Percentiles rank a stretch among this genome's conserved stretches.
Evolutionary conservation across 805 yeast species (phyloP).

Genomic region (Komagataella pastoris): DNA sequence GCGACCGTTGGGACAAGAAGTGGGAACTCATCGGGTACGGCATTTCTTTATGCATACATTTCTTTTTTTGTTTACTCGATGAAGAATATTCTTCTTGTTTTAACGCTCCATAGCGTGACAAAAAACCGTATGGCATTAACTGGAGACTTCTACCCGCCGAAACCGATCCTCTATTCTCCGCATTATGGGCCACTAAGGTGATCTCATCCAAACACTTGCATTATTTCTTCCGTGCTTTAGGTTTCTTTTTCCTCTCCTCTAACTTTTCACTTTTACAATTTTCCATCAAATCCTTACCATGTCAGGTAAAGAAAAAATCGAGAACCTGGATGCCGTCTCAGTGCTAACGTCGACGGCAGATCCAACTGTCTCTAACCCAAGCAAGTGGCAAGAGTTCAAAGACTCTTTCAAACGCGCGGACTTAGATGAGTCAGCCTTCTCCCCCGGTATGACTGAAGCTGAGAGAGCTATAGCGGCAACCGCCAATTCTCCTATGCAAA

Average conservation of each 20-base stretch:
- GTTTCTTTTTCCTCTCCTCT: background rate
- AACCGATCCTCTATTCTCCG: background rate
- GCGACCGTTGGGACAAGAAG: background rate
- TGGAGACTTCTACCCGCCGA: background rate
- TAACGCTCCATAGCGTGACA: background rate
- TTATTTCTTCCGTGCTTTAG: background rate
- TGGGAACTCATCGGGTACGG: background rate
- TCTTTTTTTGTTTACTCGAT: background rate
- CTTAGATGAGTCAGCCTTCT: slow-evolving; percentile 23
- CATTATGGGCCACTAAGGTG: background rate
- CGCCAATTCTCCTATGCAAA: slow-evolving; percentile 34
- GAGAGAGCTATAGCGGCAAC: slow-evolving; percentile 34
- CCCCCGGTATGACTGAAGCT: slow-evolving; percentile 27
- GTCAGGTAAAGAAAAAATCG: background rate
- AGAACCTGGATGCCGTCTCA: background rate
- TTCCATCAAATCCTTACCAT: slow-evolving; percentile 3
- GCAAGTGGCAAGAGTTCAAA: slow-evolving; percentile 6
- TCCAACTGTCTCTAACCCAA: background rate
- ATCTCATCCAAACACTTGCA: background rate
- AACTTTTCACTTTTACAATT: slow-evolving; percentile 4
- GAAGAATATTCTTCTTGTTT: background rate
- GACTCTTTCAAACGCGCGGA: slow-evolving; percentile 18
- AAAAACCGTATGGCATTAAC: background rate
- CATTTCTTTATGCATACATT: background rate
- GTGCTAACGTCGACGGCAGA: background rate